phyloP scores from a whole-genome alignment of 108 stramenopile genomes.

The Stephanodiscus triporus region DNA sequence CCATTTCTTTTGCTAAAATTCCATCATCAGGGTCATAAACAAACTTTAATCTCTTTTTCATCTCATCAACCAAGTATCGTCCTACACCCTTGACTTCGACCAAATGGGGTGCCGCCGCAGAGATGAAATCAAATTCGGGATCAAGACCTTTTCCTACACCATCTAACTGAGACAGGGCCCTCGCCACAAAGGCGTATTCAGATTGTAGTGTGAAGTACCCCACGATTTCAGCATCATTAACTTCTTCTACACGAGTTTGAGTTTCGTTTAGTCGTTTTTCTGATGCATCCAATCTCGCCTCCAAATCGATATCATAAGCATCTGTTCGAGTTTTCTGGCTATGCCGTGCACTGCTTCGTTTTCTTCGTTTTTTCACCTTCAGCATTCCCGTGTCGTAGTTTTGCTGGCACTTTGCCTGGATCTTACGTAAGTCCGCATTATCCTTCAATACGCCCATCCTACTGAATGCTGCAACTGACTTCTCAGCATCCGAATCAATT shows the following conservation, averaged over 20 bases:
- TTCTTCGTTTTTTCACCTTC: conserved; percentile 49
- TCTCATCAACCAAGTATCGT: conserved; percentile 74
- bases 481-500: conserved; percentile 78
- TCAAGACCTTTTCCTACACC: conserved; percentile 84
- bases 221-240: conserved; percentile 80
- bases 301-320: conserved; percentile 9
- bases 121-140: conserved; percentile 86
- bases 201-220: conserved; percentile 80
- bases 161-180: conserved; percentile 85
- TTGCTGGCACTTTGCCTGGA: conserved; percentile 73
- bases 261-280: conserved; percentile 14
- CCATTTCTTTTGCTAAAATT: conserved; percentile 44
- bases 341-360: conserved; percentile 36
- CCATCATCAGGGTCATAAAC: conserved; percentile 47
- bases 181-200: conserved; percentile 87
- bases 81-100: conserved; percentile 81
- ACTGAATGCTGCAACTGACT: conserved; percentile 69
- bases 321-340: conserved; percentile 11
- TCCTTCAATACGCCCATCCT: conserved; percentile 83
- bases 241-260: conserved; percentile 21
- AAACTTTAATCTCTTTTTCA: conserved; percentile 45
- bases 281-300: conserved; percentile 21
- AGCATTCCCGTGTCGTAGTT: conserved; percentile 81
- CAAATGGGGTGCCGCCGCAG: conserved; percentile 75
- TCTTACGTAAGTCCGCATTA: conserved; percentile 68